phyloP scores from a whole-genome alignment of 495 filamentous ascomycete species.

The Astrothelium macrocarpum region DNA sequence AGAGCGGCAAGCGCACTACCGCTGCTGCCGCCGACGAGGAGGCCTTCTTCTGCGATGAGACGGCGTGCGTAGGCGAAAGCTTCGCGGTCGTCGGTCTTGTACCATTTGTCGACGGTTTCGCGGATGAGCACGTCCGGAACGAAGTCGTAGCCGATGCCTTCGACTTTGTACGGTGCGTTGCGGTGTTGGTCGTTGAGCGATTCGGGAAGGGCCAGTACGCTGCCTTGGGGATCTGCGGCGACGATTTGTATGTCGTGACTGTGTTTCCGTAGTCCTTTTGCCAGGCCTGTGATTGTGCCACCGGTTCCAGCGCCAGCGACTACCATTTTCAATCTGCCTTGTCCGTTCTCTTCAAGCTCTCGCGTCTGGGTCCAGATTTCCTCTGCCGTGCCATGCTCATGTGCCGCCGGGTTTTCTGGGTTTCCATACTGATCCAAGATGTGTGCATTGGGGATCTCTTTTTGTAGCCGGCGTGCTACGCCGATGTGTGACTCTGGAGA shows the following conservation, averaged over 20 bases:
- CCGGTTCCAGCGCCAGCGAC: conserved; percentile 93
- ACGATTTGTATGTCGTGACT: conserved; percentile 73
- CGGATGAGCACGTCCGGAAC: conserved; percentile 88
- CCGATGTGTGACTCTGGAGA: conserved; percentile 94
- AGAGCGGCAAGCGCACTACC: conserved; percentile 86
- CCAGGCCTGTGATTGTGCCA: conserved; percentile 86
- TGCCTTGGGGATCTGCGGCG: conserved; percentile 84
- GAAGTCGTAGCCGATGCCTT: conserved; percentile 98
- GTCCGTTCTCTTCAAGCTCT: conserved; percentile 55
- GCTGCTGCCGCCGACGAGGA: conserved; percentile 89
- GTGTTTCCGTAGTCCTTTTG: conserved; percentile 78
- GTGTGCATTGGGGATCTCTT: conserved; percentile 92
- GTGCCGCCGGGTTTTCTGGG: conserved; percentile 79
- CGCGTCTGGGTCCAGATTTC: conserved; percentile 90
- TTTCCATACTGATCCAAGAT: conserved; percentile 97
- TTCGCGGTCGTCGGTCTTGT: conserved; percentile 91
- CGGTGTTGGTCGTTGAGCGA: conserved; percentile 64
- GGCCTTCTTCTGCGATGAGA: conserved; percentile 87
- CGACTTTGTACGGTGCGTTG: conserved; percentile 89
- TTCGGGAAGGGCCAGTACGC: conserved; percentile 73
- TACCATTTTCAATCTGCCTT: conserved; percentile 41
- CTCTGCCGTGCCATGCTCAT: conserved; percentile 90
- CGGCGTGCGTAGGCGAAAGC: conserved; percentile 82
- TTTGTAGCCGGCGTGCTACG: conserved; percentile 77
- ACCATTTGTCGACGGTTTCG: conserved; percentile 79